Conservation (phyloP, 345 rosid species). For the Punica granatum region DNA sequence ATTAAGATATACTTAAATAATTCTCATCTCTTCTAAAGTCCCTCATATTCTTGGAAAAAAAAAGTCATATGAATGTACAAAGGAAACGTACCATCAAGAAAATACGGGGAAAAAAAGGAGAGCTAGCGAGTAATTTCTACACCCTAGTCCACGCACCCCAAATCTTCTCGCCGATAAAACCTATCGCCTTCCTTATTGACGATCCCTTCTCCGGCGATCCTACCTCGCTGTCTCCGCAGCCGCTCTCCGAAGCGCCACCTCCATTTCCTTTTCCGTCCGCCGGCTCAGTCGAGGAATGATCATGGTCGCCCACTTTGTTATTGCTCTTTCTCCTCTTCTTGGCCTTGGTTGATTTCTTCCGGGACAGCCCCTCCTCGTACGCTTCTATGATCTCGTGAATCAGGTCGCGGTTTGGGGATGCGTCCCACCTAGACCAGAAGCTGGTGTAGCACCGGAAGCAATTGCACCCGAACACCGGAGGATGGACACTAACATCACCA, state of each 20-base stretch:
- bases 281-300: slow-evolving; percentile 6
- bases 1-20: neutral
- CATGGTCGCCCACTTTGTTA: slow-evolving; percentile 13
- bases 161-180: slow-evolving; percentile 27
- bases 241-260: neutral
- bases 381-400: slow-evolving; percentile 40
- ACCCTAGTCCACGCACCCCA: slow-evolving; percentile 17
- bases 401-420: slow-evolving; percentile 28
- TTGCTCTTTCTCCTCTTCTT: slow-evolving; percentile 12
- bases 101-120: neutral
- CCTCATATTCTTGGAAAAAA: neutral
- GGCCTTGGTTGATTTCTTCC: neutral
- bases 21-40: neutral
- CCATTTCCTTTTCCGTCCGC: neutral
- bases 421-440: slow-evolving; percentile 40
- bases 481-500: slow-evolving; percentile 10
- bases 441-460: slow-evolving; percentile 39
- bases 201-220: slow-evolving; percentile 19
- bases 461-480: slow-evolving; percentile 23
- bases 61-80: neutral
- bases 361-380: slow-evolving; percentile 24
- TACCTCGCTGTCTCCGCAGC: slow-evolving; percentile 6
- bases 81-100: neutral
- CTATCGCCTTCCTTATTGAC: slow-evolving; percentile 23
- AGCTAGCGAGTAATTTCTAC: neutral